These are phyloP conservation scores for Pseudoscleropodium purum DNA, from an alignment of 225 moss, liverwort and hornwort genomes.

Conservation along the genomic window DNA sequence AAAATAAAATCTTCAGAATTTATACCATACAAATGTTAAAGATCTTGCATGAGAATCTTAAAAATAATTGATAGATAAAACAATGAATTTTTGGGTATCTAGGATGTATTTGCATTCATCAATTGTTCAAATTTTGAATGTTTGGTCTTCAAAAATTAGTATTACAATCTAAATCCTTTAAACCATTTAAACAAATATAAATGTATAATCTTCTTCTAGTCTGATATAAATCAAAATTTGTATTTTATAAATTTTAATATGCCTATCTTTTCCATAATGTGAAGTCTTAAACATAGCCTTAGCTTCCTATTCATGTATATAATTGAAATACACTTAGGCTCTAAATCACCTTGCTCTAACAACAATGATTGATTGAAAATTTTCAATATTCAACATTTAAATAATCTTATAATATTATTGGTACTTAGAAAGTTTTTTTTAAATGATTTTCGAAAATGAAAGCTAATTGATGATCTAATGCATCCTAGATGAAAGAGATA, in stretches of 20 bases:
- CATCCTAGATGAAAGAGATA: not conserved
- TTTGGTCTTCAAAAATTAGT: fast-evolving
- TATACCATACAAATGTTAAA: not conserved
- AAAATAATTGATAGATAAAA: not conserved
- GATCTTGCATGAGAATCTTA: fast-evolving
- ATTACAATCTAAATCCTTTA: not conserved
- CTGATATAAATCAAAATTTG: no score
- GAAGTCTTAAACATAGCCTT: not conserved
- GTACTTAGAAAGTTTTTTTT: not conserved
- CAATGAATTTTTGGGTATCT: not conserved
- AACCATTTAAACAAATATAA: not conserved
- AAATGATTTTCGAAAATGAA: not conserved
- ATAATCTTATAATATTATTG: not conserved
- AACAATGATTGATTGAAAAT: not conserved
- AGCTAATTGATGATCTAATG: not conserved
- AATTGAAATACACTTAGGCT: not conserved
- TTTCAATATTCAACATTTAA: not conserved
- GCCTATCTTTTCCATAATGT: not conserved
- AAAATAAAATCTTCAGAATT: not conserved
- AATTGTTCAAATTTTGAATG: not conserved
- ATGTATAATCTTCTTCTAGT: not conserved
- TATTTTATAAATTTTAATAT: not conserved
- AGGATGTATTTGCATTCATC: not conserved
- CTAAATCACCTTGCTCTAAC: not conserved
- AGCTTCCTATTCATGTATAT: not conserved